Evolutionary conservation across 805 yeast species (phyloP).

Genomic region (Komagataella pastoris): DNA sequence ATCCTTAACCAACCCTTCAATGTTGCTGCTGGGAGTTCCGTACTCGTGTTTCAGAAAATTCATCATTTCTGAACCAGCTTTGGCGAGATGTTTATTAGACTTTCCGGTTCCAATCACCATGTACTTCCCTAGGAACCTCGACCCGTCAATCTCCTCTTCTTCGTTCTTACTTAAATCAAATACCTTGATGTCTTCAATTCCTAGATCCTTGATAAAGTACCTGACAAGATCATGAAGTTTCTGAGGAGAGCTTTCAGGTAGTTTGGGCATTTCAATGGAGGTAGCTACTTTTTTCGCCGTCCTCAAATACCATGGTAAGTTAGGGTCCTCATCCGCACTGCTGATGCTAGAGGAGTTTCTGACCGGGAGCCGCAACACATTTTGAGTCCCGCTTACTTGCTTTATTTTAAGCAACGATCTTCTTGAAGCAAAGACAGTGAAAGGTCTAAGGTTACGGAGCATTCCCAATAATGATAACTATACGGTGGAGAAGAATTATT

Average conservation of each 20-base stretch:
- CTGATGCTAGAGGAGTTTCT: not conserved
- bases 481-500: not conserved
- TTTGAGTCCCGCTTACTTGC: not conserved
- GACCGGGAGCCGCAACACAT: not conserved
- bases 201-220: constrained; percentile 44
- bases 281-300: not conserved
- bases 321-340: not conserved
- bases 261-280: constrained; percentile 29
- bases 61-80: constrained; percentile 50
- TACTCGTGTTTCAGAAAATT: constrained; percentile 39
- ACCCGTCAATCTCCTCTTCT: constrained; percentile 18
- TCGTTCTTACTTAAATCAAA: constrained; percentile 43
- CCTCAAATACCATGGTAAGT: not conserved
- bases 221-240: constrained; percentile 30
- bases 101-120: constrained; percentile 67
- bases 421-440: not conserved
- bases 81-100: constrained; percentile 60
- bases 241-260: constrained; percentile 49
- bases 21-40: constrained; percentile 11
- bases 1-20: constrained; percentile 63
- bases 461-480: not conserved
- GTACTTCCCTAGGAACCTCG: constrained; percentile 26
- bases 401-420: not conserved
- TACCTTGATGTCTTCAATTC: constrained; percentile 46
- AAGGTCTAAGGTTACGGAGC: not conserved